Base-by-base conservation (phyloP, 2,329 filamentous ascomycete genomes). In the Microsporum canis region DNA sequence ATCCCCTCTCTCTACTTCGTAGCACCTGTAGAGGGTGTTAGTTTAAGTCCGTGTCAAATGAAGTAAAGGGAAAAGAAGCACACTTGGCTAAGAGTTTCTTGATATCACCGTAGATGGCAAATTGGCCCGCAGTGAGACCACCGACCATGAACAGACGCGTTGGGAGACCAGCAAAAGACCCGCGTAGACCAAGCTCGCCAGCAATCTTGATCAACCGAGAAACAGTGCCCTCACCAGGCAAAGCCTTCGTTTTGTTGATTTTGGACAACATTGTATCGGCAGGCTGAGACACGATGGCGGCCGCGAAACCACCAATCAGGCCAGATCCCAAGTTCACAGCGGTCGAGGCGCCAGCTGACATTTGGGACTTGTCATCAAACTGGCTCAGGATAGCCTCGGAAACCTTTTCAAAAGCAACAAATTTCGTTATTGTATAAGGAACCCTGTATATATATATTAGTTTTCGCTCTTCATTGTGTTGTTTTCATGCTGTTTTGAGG, bases 391-490 rank as follows among this genome's bases (percentile, higher is more conserved):
- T 76, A 68, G 81, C 71, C 80, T 94, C 89, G 70, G 85, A 80
- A 70, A 90, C 88, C 83, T 92, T 92, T 80, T 95, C 89, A 84
- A 84, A 94, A 71, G 91, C 89, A 77, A 92, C 89, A 80, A 95
- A 95, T 82, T 95, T 95, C 83, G 89, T 82, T 87, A 94, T 92
- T 77, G 89, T 95, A 82, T 95, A 95, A 67, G 89, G 89, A 70
- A 95, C 86, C 82, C 87, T 89, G 7, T 41, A 1, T 23, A n/a
- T 10, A 10, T 41, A 41, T 5, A 3, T 41, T 41, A 41, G 39
- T 10, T n/a, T 12, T 41, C 39, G 39, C 39, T 41, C 39, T 3
- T 41, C 14, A 51, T 33, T 17, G 6, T 60, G 14, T 36, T 31
- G 29, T 34, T 12, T 57, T 38, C 10, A 3, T 31, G 1, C 17